Evolutionary conservation across 1,284 basidiomycete species (phyloP), one percentile per base, ranked within the genome.

Genomic region (Vanrija humicola): DNA sequence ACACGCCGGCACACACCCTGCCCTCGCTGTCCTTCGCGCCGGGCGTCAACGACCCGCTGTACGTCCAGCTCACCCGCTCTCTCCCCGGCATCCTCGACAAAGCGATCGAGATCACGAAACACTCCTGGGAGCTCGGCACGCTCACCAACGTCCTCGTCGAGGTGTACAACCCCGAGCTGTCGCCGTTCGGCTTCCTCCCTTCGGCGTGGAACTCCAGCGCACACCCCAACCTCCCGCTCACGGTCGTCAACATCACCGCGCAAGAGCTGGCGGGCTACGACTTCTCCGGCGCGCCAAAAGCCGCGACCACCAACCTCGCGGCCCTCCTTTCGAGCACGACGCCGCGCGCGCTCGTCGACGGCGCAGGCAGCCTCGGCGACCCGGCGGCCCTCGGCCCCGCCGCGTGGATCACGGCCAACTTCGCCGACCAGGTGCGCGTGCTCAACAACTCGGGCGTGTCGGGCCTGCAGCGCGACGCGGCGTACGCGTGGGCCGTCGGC

Each of bases 81-180:
- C 25, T 67, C 21, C 61, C 66, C 19, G 49, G 34, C 12, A 52
- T 65, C 25, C 50, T 69, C 21, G 47, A 49, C 7, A 64, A 62
- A 14, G 64, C 59, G n/a, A 57, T 64, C 25, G 19, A 46, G 8
- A 61, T 66, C 43, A 43, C 67, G 1, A 43, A 19, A 3, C 57
- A 70, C 28, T 67, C 65, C 1, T 72, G 70, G 70, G 70, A 72
- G 56, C 23, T 63, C 16, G 70, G 70, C 25, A 52, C 63, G 1
- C 46, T 67, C 18, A 59, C 61, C 15, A 48, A 69, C 46, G 52
- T 66, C 1, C 51, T 68, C 1, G 49, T 69, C 7, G 69, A 71
- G 51, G 60, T 64, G 12, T 67, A 69, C 52, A 50, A 66, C 44
- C 62, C 65, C 5, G 10, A 46, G 8, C 56, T 69, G 6, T 56